A percentile compares a stretch with the other conserved stretches of the same genome.
Conservation (phyloP, 108 stramenopile species). For the Fistulifera solaris region DNA sequence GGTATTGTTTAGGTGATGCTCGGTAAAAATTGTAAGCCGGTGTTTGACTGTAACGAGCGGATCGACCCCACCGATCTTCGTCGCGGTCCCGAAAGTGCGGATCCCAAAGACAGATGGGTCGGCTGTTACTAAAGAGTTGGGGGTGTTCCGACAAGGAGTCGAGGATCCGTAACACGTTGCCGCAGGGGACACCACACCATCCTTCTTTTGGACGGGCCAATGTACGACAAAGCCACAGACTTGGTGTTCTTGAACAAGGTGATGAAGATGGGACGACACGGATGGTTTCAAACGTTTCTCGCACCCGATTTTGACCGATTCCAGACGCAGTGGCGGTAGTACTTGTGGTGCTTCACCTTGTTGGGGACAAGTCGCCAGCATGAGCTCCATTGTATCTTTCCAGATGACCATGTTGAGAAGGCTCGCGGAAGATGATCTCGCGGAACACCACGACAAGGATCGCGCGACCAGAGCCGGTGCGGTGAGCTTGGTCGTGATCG, state of each 20-base stretch:
- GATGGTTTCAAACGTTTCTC: too few relatives aligned
- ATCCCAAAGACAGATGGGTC: conserved; percentile 23
- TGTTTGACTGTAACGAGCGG: conserved; percentile 3
- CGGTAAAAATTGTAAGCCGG: conserved; percentile 6
- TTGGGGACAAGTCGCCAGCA: too few relatives aligned
- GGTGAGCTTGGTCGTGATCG: too few relatives aligned
- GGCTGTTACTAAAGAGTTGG: conserved; percentile 2
- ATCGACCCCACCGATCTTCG: conserved; percentile 21
- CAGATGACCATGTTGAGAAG: too few relatives aligned
- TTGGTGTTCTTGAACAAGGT: conserved; percentile 9
- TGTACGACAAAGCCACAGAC: conserved; percentile 22
- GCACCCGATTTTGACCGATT: too few relatives aligned
- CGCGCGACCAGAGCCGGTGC: too few relatives aligned
- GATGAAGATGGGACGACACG: background rate
- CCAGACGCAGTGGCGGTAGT: too few relatives aligned
- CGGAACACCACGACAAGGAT: too few relatives aligned
- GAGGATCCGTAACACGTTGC: conserved; percentile 14
- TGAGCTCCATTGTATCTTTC: too few relatives aligned
- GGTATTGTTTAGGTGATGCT: conserved; percentile 16
- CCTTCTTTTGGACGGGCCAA: conserved; percentile 22
- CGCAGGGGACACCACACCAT: conserved; percentile 15
- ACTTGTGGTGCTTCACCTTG: too few relatives aligned
- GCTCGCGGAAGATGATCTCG: too few relatives aligned
- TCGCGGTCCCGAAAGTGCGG: background rate
- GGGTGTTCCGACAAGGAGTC: conserved; percentile 8